phyloP scores from a whole-genome alignment of 805 yeast genomes.

The Ogataea pignaliae region DNA sequence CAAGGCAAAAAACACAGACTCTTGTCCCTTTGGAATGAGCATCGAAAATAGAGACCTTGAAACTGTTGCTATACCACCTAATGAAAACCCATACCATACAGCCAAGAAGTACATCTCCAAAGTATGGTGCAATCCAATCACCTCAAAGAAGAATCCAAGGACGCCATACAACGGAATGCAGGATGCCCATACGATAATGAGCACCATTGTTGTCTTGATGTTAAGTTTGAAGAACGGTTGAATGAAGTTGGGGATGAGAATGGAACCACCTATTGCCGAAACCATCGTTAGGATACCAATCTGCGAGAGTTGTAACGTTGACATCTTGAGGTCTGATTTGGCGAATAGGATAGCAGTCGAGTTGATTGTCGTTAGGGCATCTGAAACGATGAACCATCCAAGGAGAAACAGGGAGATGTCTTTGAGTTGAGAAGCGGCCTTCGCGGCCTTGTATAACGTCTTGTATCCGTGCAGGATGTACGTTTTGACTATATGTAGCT shows the following conservation, averaged over 20 bases:
- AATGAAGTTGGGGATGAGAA: constrained; percentile 44
- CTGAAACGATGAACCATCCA: constrained; percentile 77
- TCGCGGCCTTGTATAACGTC: constrained; percentile 50
- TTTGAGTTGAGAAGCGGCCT: constrained; percentile 52
- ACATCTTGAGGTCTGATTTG: constrained; percentile 63
- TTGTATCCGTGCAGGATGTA: constrained; percentile 59
- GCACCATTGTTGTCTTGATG: constrained; percentile 46
- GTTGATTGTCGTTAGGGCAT: constrained; percentile 72
- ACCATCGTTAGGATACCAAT: constrained; percentile 64
- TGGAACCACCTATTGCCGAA: constrained; percentile 66
- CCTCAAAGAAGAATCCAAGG: constrained; percentile 52
- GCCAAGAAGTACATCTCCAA: constrained; percentile 68
- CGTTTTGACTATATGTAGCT: constrained; percentile 14
- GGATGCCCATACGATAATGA: constrained; percentile 55
- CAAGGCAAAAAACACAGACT: constrained; percentile 69
- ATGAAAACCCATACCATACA: constrained; percentile 68
- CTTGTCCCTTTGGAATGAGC: constrained; percentile 71
- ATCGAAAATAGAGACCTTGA: constrained; percentile 65
- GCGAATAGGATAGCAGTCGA: constrained; percentile 78
- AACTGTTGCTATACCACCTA: constrained; percentile 70
- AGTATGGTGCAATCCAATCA: constrained; percentile 56
- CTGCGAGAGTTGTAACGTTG: constrained; percentile 57
- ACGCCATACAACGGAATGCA: constrained; percentile 71
- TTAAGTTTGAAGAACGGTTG: constrained; percentile 35
- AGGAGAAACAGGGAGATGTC: constrained; percentile 63